Conservation (phyloP, 2,329 filamentous ascomycete genomes). For the Colletotrichum melonis region DNA sequence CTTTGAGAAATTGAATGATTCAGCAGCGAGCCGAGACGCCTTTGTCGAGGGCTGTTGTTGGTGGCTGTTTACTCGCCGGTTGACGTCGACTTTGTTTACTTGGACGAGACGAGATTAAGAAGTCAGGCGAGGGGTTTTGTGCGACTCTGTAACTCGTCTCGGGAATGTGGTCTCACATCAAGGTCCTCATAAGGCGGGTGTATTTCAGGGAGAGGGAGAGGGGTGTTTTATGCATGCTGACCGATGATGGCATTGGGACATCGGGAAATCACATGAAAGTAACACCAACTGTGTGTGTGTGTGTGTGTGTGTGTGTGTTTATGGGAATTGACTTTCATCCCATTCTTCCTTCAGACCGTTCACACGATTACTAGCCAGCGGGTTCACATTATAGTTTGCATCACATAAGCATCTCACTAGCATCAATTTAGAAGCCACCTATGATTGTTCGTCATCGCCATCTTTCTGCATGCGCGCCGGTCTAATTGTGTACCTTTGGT, state of each 20-base stretch:
- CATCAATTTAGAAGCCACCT: no score
- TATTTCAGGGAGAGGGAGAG: no score
- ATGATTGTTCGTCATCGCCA: no score
- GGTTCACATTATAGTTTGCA: background rate
- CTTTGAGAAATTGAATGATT: background rate
- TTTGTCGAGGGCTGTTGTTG: background rate
- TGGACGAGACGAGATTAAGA: no score
- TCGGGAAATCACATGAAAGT: background rate
- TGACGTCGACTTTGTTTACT: background rate
- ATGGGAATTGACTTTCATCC: slow-evolving; percentile 26
- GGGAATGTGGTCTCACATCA: background rate
- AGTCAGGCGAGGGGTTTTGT: background rate
- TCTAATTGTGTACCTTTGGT: no score
- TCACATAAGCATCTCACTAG: background rate
- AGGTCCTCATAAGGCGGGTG: no score
- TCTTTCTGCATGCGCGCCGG: background rate
- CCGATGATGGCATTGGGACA: background rate
- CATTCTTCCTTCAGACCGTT: background rate
- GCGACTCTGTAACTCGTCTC: background rate
- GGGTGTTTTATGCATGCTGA: background rate
- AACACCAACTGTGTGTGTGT: no score
- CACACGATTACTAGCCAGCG: no score
- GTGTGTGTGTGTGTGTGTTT: background rate
- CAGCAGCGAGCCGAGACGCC: background rate
- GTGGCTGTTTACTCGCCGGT: background rate